Conservation (phyloP, 2,329 filamentous ascomycete genomes). For the Cladosporium colombiae region DNA sequence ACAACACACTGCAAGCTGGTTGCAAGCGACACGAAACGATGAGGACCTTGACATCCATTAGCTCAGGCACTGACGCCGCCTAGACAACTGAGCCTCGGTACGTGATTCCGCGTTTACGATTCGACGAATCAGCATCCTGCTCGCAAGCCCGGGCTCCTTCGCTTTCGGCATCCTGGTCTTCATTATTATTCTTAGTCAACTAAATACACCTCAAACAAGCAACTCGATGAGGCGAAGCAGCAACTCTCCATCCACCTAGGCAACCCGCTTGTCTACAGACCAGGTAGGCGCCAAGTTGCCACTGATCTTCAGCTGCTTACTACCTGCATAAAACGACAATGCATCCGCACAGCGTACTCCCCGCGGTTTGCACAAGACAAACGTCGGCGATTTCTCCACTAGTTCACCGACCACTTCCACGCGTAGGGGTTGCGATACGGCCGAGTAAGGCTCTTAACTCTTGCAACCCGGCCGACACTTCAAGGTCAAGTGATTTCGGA, state of each 20-base stretch:
- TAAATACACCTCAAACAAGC: background rate
- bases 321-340: background rate
- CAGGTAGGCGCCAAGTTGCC: background rate
- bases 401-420: background rate
- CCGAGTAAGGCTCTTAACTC: background rate
- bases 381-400: background rate
- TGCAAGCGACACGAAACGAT: slow-evolving; percentile 18
- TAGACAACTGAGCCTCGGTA: slow-evolving; percentile 10
- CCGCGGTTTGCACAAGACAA: background rate
- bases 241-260: background rate
- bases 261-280: background rate
- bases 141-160: background rate
- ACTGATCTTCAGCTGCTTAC: background rate
- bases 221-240: background rate
- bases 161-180: background rate
- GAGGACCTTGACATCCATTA: background rate
- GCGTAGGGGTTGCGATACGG: background rate
- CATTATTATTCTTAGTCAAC: background rate
- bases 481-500: background rate
- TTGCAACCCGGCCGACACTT: background rate
- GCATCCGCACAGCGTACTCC: background rate
- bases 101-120: background rate
- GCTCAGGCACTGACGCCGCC: slow-evolving; percentile 13
- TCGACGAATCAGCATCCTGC: background rate
- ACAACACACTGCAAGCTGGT: background rate